Evolutionary conservation across 768 basidiomycete species (phyloP), one percentile per base, ranked within the genome.

Genomic region (Leccinum subtestaceum): DNA sequence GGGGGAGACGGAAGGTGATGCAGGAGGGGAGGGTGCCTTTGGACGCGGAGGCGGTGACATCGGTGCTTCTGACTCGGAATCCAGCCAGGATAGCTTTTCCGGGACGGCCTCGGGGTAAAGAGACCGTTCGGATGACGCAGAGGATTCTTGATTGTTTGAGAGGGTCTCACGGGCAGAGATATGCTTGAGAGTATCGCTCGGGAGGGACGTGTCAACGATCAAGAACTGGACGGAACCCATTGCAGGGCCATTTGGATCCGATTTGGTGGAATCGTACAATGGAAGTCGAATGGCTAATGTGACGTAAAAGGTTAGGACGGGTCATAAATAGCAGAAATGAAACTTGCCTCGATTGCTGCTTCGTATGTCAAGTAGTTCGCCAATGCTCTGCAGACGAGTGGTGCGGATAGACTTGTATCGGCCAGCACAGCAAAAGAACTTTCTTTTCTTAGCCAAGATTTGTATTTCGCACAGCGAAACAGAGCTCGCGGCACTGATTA

Each of bases 311-410:
- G 53, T 68, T 29, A 72, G 63, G 58, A 65, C 15, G 55, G 63
- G 63, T 64, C 65, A 71, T 66, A 67, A 66, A 63, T 61, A 61
- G 53, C 63, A 68, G 34, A 70, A 69, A 72, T 70, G 70, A 71
- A 67, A 61, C 70, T 56, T 63, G 56, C 70, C 69, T 57, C 68
- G 70, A 59, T 53, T 34, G 63, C 52, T 61, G 56, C 56, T 65
- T 71, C 68, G 58, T 61, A 61, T 61, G 66, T 60, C 68, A 57
- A 71, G 64, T 23, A 71, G 61, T 55, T 72, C 57, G 50, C 61
- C 36, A 53, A 71, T 38, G 57, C 51, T 52, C 49, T 64, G 67
- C 17, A 47, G 63, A 65, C 68, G 70, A 68, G 70, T 71, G 64
- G 67, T 68, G 57, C 70, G 67, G 47, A 71, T 56, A 29, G 46